A percentile compares a stretch with the other conserved stretches of the same genome.
Conservation (phyloP, 169 alveolate species). For the Eimeria necatrix region DNA sequence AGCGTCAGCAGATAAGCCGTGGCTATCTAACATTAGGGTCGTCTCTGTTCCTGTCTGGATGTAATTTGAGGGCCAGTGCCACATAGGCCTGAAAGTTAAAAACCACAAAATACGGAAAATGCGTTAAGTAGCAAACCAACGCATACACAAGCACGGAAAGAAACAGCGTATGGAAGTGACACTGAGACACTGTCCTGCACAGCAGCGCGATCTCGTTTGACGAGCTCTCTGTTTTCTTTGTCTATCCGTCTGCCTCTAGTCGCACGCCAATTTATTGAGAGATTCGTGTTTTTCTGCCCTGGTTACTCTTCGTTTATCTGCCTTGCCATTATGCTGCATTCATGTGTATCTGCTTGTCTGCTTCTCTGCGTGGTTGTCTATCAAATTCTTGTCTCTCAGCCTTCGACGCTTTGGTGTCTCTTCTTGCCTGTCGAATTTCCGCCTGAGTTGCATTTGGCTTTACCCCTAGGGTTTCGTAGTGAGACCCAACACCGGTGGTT, state of each 20-base stretch:
- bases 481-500: neutral
- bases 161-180: no score
- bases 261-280: no score
- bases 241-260: neutral
- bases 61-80: neutral
- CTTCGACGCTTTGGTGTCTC: no score
- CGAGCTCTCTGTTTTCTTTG: neutral
- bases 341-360: neutral
- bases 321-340: neutral
- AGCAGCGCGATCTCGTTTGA: no score
- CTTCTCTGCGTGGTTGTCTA: neutral
- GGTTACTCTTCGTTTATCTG: neutral
- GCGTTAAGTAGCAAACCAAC: neutral
- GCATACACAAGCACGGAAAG: no score
- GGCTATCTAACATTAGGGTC: constrained; percentile 1
- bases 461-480: constrained; percentile 8
- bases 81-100: neutral
- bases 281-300: neutral
- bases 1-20: neutral
- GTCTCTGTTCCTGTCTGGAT: constrained; percentile 7
- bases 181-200: no score
- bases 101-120: neutral
- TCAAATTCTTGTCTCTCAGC: neutral
- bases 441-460: constrained; percentile 13
- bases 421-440: constrained; percentile 7